These are phyloP conservation scores for Peribolospora kevripleyi DNA, from an alignment of 768 basidiomycete species.

Conservation along the genomic window DNA sequence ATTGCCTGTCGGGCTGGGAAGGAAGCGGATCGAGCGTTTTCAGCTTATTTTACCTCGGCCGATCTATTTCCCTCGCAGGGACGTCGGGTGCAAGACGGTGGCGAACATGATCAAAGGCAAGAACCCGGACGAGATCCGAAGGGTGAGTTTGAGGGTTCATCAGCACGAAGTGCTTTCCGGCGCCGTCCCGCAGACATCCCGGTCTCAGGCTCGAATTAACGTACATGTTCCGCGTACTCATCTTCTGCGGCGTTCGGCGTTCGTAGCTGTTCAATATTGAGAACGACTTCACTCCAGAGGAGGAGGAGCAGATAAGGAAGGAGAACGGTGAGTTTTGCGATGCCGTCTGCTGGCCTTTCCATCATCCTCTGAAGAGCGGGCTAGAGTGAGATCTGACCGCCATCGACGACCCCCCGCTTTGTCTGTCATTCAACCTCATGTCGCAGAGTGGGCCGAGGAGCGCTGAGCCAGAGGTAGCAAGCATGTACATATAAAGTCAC, in stretches of 20 bases:
- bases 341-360: not conserved
- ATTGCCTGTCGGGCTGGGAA: not conserved
- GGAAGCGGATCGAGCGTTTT: not conserved
- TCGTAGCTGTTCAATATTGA: slow-evolving; percentile 16
- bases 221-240: not conserved
- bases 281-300: slow-evolving; percentile 90
- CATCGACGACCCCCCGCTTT: slow-evolving; percentile 4
- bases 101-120: slow-evolving; percentile 99
- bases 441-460: slow-evolving; percentile 16
- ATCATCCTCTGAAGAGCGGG: not conserved
- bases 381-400: not conserved
- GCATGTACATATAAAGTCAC: no score
- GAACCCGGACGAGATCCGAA: slow-evolving; percentile 96
- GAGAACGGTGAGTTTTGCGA: slow-evolving; percentile 48
- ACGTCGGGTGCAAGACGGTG: slow-evolving; percentile 94
- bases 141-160: slow-evolving; percentile 25
- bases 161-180: slow-evolving; percentile 14
- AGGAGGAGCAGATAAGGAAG: slow-evolving; percentile 99
- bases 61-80: slow-evolving; percentile 26
- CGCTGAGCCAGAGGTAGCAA: slow-evolving; percentile 1
- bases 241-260: not conserved
- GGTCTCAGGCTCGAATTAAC: not conserved
- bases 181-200: no score
- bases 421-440: not conserved
- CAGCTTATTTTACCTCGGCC: not conserved